phyloP scores from a whole-genome alignment of 2,329 filamentous ascomycete genomes.

The Ophiostoma piceae region DNA sequence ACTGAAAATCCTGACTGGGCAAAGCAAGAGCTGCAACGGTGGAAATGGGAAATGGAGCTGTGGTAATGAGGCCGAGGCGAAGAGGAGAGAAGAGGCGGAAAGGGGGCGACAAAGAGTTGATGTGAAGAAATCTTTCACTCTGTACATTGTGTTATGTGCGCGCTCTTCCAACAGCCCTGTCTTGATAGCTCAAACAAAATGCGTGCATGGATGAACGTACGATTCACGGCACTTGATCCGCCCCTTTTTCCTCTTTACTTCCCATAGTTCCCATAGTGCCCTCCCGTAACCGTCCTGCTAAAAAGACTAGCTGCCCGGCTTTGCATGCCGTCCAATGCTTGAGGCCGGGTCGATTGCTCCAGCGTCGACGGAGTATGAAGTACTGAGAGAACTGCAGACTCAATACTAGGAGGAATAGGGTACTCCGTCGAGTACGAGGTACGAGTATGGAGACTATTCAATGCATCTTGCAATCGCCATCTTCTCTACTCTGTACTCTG shows the following conservation, averaged over 20 bases:
- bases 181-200: too few relatives aligned
- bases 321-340: slow-evolving; percentile 8
- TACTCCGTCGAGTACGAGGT: neutral
- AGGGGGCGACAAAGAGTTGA: neutral
- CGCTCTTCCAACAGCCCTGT: too few relatives aligned
- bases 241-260: neutral
- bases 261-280: slow-evolving; percentile 3
- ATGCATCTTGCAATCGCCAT: neutral
- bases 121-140: neutral
- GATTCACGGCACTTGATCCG: neutral
- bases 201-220: neutral
- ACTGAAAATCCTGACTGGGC: neutral
- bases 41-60: slow-evolving; percentile 5
- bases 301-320: slow-evolving; percentile 8
- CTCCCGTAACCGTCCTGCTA: slow-evolving; percentile 13
- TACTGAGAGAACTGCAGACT: neutral
- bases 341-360: slow-evolving; percentile 1
- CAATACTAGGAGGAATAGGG: neutral
- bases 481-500: neutral
- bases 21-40: slow-evolving; percentile 2
- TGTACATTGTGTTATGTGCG: too few relatives aligned
- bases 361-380: neutral
- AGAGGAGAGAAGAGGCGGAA: neutral
- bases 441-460: neutral
- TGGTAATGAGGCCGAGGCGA: neutral